Evolutionary conservation across 2,329 filamentous ascomycete species (phyloP).

Genomic region (Diplodia seriata): DNA sequence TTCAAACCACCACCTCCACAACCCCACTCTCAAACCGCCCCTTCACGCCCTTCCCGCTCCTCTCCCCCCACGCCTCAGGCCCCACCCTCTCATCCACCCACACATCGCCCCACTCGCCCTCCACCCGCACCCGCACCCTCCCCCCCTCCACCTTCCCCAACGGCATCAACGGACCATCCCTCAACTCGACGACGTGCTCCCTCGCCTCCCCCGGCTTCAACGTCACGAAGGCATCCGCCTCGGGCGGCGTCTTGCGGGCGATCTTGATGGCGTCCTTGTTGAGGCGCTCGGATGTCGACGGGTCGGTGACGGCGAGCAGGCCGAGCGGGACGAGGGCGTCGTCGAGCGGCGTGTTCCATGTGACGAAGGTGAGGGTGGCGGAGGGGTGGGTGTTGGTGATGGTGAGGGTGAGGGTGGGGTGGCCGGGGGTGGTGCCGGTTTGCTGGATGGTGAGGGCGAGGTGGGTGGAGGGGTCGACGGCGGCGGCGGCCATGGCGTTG

Average conservation of each 20-base stretch:
- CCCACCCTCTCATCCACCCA: slow-evolving; percentile 27
- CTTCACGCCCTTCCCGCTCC: neutral
- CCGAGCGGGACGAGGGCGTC: slow-evolving; percentile 47
- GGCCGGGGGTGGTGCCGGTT: slow-evolving; percentile 40
- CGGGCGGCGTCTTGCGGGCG: slow-evolving; percentile 48
- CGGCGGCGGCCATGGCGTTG: slow-evolving; percentile 41
- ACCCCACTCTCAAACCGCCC: neutral
- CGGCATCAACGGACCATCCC: slow-evolving; percentile 48
- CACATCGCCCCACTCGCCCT: slow-evolving; percentile 25
- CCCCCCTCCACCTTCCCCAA: slow-evolving; percentile 47
- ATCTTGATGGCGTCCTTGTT: slow-evolving; percentile 41
- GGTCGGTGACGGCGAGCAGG: slow-evolving; percentile 46
- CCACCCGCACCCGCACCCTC: slow-evolving; percentile 48
- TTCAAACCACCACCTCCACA: neutral
- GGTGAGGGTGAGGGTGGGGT: slow-evolving; percentile 44
- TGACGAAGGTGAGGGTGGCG: slow-evolving; percentile 46
- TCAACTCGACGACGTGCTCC: slow-evolving; percentile 43
- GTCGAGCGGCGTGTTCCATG: slow-evolving; percentile 52
- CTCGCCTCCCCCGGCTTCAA: slow-evolving; percentile 45
- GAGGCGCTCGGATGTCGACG: slow-evolving; percentile 41
- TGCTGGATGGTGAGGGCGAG: slow-evolving; percentile 43
- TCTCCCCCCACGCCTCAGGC: neutral
- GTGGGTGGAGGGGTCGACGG: slow-evolving; percentile 34
- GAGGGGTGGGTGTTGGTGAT: slow-evolving; percentile 47
- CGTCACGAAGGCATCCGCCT: slow-evolving; percentile 45